These are phyloP conservation scores for Hypocrella siamensis DNA, from an alignment of 2,329 filamentous ascomycete genomes.

Conservation along the genomic window DNA sequence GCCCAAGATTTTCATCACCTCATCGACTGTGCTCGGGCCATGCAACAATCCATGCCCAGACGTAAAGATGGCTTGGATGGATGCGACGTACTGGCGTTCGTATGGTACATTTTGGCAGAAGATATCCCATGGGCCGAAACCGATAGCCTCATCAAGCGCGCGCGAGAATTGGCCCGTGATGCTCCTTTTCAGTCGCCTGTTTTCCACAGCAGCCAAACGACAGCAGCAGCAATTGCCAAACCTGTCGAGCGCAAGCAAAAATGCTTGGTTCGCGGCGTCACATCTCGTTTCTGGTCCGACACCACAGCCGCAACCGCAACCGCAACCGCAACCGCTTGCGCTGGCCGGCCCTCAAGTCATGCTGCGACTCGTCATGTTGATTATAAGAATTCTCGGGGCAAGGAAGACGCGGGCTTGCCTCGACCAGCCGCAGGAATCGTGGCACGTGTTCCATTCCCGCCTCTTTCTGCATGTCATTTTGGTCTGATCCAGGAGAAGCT, in stretches of 20 bases:
- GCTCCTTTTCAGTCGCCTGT: slow-evolving; percentile 5
- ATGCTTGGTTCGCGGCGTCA: not conserved
- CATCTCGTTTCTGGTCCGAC: not conserved
- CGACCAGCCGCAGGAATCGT: slow-evolving; percentile 27
- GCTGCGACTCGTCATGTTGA: too few species aligned
- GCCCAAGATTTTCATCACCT: slow-evolving; percentile 18
- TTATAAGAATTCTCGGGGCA: too few species aligned
- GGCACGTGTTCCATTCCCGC: slow-evolving; percentile 49
- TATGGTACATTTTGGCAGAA: slow-evolving; percentile 10
- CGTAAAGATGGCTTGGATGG: slow-evolving; percentile 12
- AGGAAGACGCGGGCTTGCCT: slow-evolving; percentile 8
- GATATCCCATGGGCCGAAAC: slow-evolving; percentile 17
- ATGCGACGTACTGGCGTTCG: slow-evolving; percentile 16
- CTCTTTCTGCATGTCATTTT: slow-evolving; percentile 46
- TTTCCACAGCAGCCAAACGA: not conserved
- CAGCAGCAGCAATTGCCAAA: not conserved
- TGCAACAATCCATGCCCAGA: slow-evolving; percentile 7
- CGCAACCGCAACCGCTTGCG: not conserved
- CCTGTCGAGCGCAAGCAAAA: not conserved
- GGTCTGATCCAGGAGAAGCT: slow-evolving; percentile 77
- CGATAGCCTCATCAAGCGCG: slow-evolving; percentile 17
- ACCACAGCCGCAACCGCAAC: not conserved
- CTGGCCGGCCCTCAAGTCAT: not conserved
- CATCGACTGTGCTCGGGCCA: slow-evolving; percentile 17
- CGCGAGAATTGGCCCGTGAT: slow-evolving; percentile 12